A percentile compares a stretch with the other conserved stretches of the same genome.
These are phyloP conservation scores for Cercospora sp. DNA, from an alignment of 2,329 filamentous ascomycete genomes.

Conservation along the genomic window DNA sequence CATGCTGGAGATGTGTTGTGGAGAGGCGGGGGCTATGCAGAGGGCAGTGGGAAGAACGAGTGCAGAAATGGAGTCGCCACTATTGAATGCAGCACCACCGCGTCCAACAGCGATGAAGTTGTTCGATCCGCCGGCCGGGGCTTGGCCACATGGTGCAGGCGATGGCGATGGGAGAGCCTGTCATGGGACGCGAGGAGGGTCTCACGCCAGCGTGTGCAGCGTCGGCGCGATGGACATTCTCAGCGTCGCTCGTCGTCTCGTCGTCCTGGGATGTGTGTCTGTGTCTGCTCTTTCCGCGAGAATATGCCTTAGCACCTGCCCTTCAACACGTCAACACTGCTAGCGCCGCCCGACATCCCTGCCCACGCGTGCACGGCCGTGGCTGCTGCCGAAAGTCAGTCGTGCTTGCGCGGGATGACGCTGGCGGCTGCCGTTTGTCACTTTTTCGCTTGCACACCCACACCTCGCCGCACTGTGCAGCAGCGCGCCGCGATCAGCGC, in stretches of 20 bases:
- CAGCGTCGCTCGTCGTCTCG: neutral
- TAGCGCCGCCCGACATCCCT: neutral
- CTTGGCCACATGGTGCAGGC: neutral
- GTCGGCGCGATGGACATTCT: neutral
- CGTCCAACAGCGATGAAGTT: neutral
- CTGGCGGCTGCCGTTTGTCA: neutral
- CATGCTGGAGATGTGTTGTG: slow-evolving; percentile 13
- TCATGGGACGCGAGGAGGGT: neutral
- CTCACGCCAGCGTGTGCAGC: neutral
- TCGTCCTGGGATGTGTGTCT: neutral
- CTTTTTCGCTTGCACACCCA: neutral
- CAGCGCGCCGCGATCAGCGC: neutral
- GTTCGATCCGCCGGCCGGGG: neutral
- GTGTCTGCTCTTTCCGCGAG: neutral
- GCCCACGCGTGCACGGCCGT: slow-evolving; percentile 1
- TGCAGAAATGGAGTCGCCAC: neutral
- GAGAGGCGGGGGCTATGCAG: neutral
- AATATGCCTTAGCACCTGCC: neutral
- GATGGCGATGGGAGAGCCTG: neutral
- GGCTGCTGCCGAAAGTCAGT: neutral
- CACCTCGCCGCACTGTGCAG: neutral
- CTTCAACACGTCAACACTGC: slow-evolving; percentile 2
- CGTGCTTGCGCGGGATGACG: neutral
- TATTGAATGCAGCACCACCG: slow-evolving; percentile 5
- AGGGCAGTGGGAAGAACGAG: neutral